phyloP scores from a whole-genome alignment of 768 basidiomycete species.

The Tulasnella sp. region DNA sequence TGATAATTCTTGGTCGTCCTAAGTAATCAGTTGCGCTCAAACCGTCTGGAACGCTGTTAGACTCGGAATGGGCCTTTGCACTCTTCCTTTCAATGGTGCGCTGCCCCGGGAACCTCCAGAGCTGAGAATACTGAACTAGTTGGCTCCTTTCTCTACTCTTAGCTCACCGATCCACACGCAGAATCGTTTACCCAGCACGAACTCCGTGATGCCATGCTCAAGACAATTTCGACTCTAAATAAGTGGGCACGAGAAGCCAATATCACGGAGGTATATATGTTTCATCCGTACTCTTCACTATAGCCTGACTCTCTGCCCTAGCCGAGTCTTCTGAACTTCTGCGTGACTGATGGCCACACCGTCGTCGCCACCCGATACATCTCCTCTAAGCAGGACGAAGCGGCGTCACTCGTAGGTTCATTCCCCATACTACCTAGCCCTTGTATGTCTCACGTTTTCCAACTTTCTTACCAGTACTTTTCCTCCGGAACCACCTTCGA shows the following conservation, averaged over 20 bases:
- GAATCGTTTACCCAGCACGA: constrained; percentile 69
- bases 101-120: constrained; percentile 14
- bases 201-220: constrained; percentile 83
- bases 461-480: constrained; percentile 65
- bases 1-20: constrained; percentile 40
- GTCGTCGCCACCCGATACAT: constrained; percentile 96
- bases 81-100: constrained; percentile 80
- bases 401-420: constrained; percentile 75
- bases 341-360: constrained; percentile 92
- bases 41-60: constrained; percentile 47
- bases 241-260: constrained; percentile 69
- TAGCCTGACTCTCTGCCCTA: constrained; percentile 42
- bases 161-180: constrained; percentile 83
- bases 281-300: background rate
- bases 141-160: background rate
- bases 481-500: constrained; percentile 94
- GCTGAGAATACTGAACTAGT: background rate
- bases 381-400: constrained; percentile 87
- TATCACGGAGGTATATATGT: constrained; percentile 64
- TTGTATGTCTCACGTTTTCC: background rate
- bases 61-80: constrained; percentile 98
- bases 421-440: constrained; percentile 13
- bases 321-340: constrained; percentile 94
- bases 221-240: constrained; percentile 83
- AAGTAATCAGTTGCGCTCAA: background rate